Evolutionary conservation across 2,329 filamentous ascomycete genomes (phyloP).

Genomic region (Colletotrichum lini): DNA sequence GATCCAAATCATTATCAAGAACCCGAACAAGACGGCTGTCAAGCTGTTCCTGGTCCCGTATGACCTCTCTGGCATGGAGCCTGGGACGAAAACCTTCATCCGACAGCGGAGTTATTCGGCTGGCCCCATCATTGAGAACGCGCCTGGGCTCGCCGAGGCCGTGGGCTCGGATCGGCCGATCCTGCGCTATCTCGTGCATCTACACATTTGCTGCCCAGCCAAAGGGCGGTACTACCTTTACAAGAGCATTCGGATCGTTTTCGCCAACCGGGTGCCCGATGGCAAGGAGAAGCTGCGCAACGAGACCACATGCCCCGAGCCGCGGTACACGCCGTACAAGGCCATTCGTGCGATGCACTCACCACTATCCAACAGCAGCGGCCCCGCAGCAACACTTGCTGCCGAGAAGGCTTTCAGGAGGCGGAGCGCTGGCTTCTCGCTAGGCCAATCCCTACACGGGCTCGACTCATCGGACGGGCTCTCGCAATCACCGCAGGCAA

Average conservation of each 20-base stretch:
- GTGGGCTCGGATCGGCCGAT: conserved; percentile 71
- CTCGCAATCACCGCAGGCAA: conserved; percentile 30
- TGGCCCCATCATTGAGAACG: conserved; percentile 84
- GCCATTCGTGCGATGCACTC: conserved; percentile 68
- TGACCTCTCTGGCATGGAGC: conserved; percentile 91
- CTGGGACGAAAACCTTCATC: conserved; percentile 95
- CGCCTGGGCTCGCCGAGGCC: conserved; percentile 52
- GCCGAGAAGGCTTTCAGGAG: conserved; percentile 72
- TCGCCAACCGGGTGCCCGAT: conserved; percentile 95
- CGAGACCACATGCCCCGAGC: conserved; percentile 91
- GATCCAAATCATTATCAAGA: conserved; percentile 97
- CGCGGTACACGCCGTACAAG: conserved; percentile 88
- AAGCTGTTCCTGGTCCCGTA: conserved; percentile 97
- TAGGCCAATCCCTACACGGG: conserved; percentile 49
- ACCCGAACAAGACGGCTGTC: conserved; percentile 97
- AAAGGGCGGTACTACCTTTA: conserved; percentile 91
- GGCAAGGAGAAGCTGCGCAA: conserved; percentile 93
- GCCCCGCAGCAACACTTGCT: conserved; percentile 65
- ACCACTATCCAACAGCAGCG: conserved; percentile 53
- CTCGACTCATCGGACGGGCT: conserved; percentile 56
- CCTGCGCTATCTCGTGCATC: conserved; percentile 89
- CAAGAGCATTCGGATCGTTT: conserved; percentile 93
- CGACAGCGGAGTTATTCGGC: conserved; percentile 94
- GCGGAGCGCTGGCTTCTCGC: conserved; percentile 68
- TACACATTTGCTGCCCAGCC: conserved; percentile 91